phyloP scores from a whole-genome alignment of 2,329 filamentous ascomycete species.

The Fusarium sacchari region DNA sequence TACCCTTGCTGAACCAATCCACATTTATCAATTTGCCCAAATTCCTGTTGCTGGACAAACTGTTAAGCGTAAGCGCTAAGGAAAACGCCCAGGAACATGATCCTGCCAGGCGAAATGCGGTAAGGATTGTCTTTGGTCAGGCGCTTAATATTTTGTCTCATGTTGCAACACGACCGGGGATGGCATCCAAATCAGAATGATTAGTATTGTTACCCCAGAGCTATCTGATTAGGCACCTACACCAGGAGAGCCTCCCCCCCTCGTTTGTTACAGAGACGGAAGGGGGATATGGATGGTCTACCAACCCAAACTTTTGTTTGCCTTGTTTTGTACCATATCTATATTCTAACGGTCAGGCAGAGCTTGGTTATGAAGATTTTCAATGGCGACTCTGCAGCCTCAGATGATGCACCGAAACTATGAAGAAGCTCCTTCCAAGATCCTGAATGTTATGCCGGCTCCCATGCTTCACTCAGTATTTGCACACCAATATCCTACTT shows the following conservation, averaged over 20 bases:
- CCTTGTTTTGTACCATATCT: background rate
- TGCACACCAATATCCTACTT: too few relatives aligned
- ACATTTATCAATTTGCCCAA: background rate
- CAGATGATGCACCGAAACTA: background rate
- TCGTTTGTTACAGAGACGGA: background rate
- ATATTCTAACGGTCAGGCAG: too few relatives aligned
- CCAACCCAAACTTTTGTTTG: background rate
- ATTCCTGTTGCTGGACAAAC: background rate
- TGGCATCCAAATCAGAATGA: background rate
- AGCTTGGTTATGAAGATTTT: too few relatives aligned
- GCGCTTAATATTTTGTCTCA: background rate
- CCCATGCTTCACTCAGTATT: too few relatives aligned
- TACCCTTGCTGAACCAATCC: background rate
- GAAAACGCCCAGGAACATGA: background rate
- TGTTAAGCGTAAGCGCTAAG: constrained; percentile 4
- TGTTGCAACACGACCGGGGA: background rate
- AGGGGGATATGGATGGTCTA: background rate
- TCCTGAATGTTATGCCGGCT: too few relatives aligned
- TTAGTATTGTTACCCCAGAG: background rate
- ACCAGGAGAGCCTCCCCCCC: background rate
- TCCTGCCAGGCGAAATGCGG: background rate
- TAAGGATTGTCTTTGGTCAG: background rate
- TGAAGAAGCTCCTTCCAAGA: background rate
- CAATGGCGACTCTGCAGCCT: background rate
- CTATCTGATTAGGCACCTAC: background rate